Evolutionary conservation across 2,329 filamentous ascomycete genomes (phyloP), one percentile per base, ranked within the genome.

Genomic region (Botrytis paeoniae): DNA sequence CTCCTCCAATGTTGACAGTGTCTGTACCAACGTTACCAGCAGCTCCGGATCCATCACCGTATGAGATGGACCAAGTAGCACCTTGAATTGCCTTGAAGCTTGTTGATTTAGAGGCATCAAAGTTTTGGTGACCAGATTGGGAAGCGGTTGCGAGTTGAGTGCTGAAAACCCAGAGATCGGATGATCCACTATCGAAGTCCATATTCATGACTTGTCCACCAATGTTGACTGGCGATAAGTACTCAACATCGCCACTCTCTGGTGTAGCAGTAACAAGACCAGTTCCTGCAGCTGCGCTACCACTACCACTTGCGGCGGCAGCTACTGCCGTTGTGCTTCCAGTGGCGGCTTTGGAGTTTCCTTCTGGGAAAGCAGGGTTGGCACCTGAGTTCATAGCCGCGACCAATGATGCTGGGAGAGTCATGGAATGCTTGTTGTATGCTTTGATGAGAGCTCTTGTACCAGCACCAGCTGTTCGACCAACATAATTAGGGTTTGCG

Each of bases 351-450:
- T 75, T 61, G 63, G 70, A 59, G 68, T 65, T 74, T 60, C 70
- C 65, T 51, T 65, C 69, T 57, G 59, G 69, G 71, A 68, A 43
- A 20, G 60, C 74, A 65, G 74, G 69, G 43, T 63, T 71, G n/a
- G 37, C 57, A 51, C 43, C 62, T n/a, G 63, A 45, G n/a, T 76
- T 75, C 77, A 80, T 75, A 29, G 81, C 81, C 45, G 82, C 83
- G 69, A 84, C 78, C 69, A 86, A 80, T 12, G 82, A 82, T 3
- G 83, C 77, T 3, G 85, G 82, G 63, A 87, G 82, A 54, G 83
- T 82, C 82, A 91, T 86, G 75, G 87, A 86, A 81, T 87, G 94
- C 81, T 95, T 95, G 77, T 85, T 83, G 80, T 92, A 91, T 25
- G 91, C 88, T 82, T 89, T 92, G 69, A 87, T 82, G 77, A 95